These are phyloP conservation scores for Beauveria sp. DNA, from an alignment of 2,329 filamentous ascomycete genomes.

Conservation along the genomic window DNA sequence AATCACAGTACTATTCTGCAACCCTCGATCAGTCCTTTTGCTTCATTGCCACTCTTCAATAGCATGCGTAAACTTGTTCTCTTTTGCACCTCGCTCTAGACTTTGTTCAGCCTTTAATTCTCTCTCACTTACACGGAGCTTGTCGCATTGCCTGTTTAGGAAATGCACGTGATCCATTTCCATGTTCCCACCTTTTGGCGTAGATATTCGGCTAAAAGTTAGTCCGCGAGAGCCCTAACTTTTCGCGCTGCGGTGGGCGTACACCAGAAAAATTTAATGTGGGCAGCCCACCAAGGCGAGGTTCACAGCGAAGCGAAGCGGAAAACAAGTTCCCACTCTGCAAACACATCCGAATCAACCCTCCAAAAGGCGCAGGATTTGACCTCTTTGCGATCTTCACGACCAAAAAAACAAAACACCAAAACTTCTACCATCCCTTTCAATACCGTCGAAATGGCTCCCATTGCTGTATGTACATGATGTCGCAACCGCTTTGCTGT, in stretches of 20 bases:
- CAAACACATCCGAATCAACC: constrained; percentile 13
- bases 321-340: constrained; percentile 12
- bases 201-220: constrained; percentile 8
- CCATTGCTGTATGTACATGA: constrained; percentile 76
- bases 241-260: constrained; percentile 15
- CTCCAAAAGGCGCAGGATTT: constrained; percentile 68
- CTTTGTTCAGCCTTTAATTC: background rate
- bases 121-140: background rate
- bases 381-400: constrained; percentile 53
- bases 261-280: constrained; percentile 20
- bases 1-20: background rate
- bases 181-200: background rate
- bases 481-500: constrained; percentile 79
- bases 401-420: constrained; percentile 14
- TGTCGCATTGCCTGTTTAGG: background rate
- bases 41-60: background rate
- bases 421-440: constrained; percentile 15
- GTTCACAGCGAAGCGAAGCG: constrained; percentile 1
- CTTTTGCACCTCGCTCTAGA: background rate
- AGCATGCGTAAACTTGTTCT: background rate
- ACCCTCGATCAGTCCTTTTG: background rate
- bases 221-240: constrained; percentile 28
- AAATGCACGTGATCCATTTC: background rate
- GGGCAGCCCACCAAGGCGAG: constrained; percentile 13
- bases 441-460: constrained; percentile 61